These are phyloP conservation scores for Albatrellus ellisii DNA, from an alignment of 768 basidiomycete species.

Conservation along the genomic window DNA sequence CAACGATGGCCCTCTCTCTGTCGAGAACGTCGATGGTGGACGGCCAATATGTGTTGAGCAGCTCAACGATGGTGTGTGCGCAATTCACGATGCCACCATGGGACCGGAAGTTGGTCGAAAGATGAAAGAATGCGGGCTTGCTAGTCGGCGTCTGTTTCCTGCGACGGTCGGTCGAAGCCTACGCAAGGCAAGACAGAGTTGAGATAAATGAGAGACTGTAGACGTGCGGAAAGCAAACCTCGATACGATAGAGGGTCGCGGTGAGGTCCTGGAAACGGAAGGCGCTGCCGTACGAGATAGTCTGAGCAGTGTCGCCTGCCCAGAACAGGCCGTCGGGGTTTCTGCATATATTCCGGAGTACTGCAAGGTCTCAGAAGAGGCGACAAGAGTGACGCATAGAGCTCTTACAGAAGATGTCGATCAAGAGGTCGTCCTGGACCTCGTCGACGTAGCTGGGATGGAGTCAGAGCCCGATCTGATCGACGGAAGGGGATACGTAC, in stretches of 20 bases:
- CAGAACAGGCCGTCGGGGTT: slow-evolving; percentile 64
- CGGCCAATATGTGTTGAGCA: slow-evolving; percentile 57
- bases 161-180: too few relatives aligned
- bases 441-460: slow-evolving; percentile 57
- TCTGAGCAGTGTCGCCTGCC: slow-evolving; percentile 71
- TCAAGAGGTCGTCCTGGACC: slow-evolving; percentile 49
- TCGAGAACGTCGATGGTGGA: slow-evolving; percentile 46
- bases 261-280: slow-evolving; percentile 62
- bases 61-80: slow-evolving; percentile 49
- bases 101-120: slow-evolving; percentile 55
- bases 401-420: slow-evolving; percentile 42
- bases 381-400: not conserved
- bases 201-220: too few relatives aligned
- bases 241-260: slow-evolving; percentile 45
- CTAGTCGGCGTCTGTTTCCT: too few relatives aligned
- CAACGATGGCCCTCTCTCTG: slow-evolving; percentile 40
- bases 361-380: slow-evolving; percentile 20
- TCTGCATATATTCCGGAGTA: slow-evolving; percentile 43
- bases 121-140: slow-evolving; percentile 39
- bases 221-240: slow-evolving; percentile 34
- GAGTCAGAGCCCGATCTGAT: not conserved
- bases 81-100: slow-evolving; percentile 66
- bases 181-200: too few relatives aligned
- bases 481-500: slow-evolving; percentile 26
- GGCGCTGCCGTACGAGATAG: slow-evolving; percentile 56